Conservation (phyloP, 495 filamentous ascomycete genomes). For the Neurospora tetraspora region DNA sequence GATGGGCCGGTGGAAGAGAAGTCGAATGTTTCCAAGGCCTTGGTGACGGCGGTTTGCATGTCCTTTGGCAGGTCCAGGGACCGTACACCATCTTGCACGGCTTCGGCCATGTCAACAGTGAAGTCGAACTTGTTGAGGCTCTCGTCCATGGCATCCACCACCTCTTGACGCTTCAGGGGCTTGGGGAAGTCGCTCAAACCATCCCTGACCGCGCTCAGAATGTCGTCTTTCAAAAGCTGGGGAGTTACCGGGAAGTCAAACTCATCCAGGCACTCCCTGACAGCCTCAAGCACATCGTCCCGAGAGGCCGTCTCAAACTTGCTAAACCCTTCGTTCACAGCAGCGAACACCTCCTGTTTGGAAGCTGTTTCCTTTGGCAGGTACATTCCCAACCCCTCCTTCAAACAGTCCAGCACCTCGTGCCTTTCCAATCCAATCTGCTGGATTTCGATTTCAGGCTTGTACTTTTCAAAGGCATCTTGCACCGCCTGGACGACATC, state of each 20-base stretch:
- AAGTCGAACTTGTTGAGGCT: constrained; percentile 35
- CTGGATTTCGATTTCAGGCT: constrained; percentile 81
- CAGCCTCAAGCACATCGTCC: constrained; percentile 65
- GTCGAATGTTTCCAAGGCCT: constrained; percentile 13
- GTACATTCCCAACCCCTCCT: constrained; percentile 73
- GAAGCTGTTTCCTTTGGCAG: constrained; percentile 51
- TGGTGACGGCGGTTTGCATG: constrained; percentile 9
- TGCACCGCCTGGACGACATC: constrained; percentile 77
- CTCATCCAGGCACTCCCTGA: constrained; percentile 67
- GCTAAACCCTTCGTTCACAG: constrained; percentile 72
- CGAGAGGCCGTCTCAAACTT: constrained; percentile 64
- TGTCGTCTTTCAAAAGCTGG: constrained; percentile 41
- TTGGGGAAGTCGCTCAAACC: constrained; percentile 37
- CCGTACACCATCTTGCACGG: constrained; percentile 18
- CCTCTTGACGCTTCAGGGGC: constrained; percentile 27
- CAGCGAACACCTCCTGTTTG: constrained; percentile 69
- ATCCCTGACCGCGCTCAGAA: constrained; percentile 45
- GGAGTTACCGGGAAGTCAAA: constrained; percentile 53
- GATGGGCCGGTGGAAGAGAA: constrained; percentile 5
- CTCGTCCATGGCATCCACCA: constrained; percentile 36
- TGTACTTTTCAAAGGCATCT: constrained; percentile 84
- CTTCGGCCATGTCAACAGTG: constrained; percentile 16
- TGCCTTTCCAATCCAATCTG: constrained; percentile 83
- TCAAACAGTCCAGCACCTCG: constrained; percentile 74
- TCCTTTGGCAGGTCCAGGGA: constrained; percentile 15